A percentile compares a stretch with the other conserved stretches of the same genome.
Evolutionary conservation across 768 basidiomycete species (phyloP).

Genomic region (Astraeus odoratus): DNA sequence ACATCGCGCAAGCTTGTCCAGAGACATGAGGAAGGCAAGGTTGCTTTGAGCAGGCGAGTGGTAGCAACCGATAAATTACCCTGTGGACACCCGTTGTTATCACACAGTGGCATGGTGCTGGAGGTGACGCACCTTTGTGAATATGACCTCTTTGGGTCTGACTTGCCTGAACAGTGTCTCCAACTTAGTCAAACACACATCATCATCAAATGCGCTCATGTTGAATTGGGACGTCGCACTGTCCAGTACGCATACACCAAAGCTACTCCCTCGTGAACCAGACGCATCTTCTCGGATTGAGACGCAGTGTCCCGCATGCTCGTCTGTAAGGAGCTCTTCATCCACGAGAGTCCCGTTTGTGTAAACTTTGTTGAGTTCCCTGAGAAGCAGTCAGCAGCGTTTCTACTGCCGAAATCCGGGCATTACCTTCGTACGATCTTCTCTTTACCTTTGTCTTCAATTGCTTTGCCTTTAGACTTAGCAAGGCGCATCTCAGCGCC

Average conservation of each 20-base stretch:
- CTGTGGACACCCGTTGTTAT: slow-evolving; percentile 32
- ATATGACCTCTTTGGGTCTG: slow-evolving; percentile 85
- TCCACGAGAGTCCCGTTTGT: slow-evolving; percentile 96
- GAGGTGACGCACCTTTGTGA: slow-evolving; percentile 61
- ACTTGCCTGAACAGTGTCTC: slow-evolving; percentile 92
- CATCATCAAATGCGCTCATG: slow-evolving; percentile 84
- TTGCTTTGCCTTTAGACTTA: slow-evolving; percentile 42
- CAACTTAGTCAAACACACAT: slow-evolving; percentile 84
- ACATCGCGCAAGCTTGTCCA: slow-evolving; percentile 83
- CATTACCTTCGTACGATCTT: slow-evolving; percentile 83
- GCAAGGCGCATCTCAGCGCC: slow-evolving; percentile 95
- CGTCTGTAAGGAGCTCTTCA: slow-evolving; percentile 78
- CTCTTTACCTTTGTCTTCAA: slow-evolving; percentile 53
- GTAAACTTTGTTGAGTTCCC: slow-evolving; percentile 91
- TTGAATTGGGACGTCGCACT: slow-evolving; percentile 95
- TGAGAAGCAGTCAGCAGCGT: slow-evolving; percentile 20
- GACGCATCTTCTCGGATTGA: slow-evolving; percentile 62
- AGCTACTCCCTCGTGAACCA: slow-evolving; percentile 41
- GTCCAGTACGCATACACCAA: slow-evolving; percentile 89
- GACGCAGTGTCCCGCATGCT: slow-evolving; percentile 93
- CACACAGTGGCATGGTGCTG: not conserved
- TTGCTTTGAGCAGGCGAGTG: slow-evolving; percentile 69
- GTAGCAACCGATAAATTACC: slow-evolving; percentile 83
- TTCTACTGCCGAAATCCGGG: not conserved
- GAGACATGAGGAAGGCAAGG: slow-evolving; percentile 73